Percentiles rank a stretch among this genome's conserved stretches.
Conservation (phyloP, 305 asterid genomes). For the Rubia tinctorum region DNA sequence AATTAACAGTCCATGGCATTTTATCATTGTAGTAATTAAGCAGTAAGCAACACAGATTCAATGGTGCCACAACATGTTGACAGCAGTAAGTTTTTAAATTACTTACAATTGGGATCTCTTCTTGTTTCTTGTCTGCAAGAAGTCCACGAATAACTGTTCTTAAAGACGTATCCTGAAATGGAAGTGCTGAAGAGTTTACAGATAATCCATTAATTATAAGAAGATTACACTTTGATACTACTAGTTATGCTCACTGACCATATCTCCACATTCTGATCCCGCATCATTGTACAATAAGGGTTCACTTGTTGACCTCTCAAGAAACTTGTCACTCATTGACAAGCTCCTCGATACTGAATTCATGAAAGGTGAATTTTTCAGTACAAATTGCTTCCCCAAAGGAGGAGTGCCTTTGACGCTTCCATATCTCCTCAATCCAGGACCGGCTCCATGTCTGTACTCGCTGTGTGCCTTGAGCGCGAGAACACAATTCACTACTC, state of each 20-base stretch:
- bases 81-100: conserved; percentile 11
- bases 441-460: conserved; percentile 79
- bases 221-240: conserved; percentile 5
- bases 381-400: conserved; percentile 48
- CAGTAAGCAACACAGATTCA: not conserved
- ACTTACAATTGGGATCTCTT: conserved; percentile 84
- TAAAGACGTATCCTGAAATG: conserved; percentile 60
- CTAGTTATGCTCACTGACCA: conserved; percentile 42
- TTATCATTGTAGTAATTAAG: not conserved
- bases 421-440: conserved; percentile 71
- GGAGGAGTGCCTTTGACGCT: conserved; percentile 51
- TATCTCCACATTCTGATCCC: conserved; percentile 37
- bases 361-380: conserved; percentile 61
- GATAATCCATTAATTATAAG: conserved; percentile 8
- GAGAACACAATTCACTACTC: conserved; percentile 72
- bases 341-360: conserved; percentile 60
- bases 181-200: conserved; percentile 13
- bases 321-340: conserved; percentile 41
- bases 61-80: not conserved
- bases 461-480: conserved; percentile 76
- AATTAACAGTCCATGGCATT: not conserved
- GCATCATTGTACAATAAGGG: conserved; percentile 31
- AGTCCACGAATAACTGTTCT: conserved; percentile 51
- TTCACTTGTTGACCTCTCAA: conserved; percentile 36
- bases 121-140: conserved; percentile 66